phyloP scores from a whole-genome alignment of 1,284 basidiomycete genomes.

The Microbotryum scabiosae region DNA sequence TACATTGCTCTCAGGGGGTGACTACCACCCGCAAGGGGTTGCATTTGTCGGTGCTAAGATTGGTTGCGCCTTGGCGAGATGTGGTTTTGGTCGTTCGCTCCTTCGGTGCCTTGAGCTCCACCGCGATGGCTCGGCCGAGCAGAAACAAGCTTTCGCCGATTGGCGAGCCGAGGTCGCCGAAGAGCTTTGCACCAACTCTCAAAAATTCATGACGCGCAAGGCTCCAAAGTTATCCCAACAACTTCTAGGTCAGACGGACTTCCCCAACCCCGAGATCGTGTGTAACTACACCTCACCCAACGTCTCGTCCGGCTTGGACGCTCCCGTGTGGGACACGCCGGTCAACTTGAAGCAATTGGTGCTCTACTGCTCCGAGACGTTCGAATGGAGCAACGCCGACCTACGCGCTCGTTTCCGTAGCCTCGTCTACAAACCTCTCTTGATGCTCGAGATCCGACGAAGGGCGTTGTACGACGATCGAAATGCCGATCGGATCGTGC shows the following conservation, averaged over 20 bases:
- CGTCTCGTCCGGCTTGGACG: constrained; percentile 2
- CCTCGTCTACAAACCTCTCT: constrained; percentile 12
- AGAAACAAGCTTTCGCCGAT: constrained; percentile 51
- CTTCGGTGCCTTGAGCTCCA: constrained; percentile 37
- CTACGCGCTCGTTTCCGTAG: constrained; percentile 1
- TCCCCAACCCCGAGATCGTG: constrained; percentile 10
- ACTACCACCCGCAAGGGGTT: constrained; percentile 54
- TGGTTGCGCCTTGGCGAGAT: constrained; percentile 44
- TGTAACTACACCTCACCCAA: constrained; percentile 10
- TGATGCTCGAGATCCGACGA: constrained; percentile 2
- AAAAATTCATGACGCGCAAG: background rate
- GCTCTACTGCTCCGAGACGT: constrained; percentile 11
- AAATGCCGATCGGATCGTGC: too few species aligned
- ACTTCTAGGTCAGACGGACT: constrained; percentile 8
- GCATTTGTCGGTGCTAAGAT: constrained; percentile 39
- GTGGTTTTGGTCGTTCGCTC: constrained; percentile 46
- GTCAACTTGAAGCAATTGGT: constrained; percentile 18
- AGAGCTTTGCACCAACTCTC: constrained; percentile 53
- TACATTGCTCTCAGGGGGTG: constrained; percentile 77
- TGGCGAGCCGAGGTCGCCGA: constrained; percentile 59
- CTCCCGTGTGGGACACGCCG: constrained; percentile 9
- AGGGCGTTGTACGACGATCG: background rate
- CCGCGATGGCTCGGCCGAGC: constrained; percentile 32
- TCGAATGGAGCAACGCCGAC: constrained; percentile 27
- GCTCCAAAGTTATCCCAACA: constrained; percentile 9